A percentile compares a stretch with the other conserved stretches of the same genome.
phyloP scores from a whole-genome alignment of 176 grass and related monocot genomes.

The Avena sativa region DNA sequence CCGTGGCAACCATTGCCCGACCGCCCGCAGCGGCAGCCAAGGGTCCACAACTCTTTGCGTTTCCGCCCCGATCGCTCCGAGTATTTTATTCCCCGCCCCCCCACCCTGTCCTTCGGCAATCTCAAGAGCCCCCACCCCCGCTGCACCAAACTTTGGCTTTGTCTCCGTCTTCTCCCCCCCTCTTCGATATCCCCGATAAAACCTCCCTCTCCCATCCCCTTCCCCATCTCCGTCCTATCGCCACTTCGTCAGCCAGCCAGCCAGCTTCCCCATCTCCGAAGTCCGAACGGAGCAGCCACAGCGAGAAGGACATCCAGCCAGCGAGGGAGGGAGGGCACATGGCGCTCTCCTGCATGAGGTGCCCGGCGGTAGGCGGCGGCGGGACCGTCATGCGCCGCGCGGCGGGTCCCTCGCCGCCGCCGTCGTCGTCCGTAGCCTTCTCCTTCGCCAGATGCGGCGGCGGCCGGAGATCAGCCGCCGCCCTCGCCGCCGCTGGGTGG shows the following conservation, averaged over 20 bases:
- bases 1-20: background rate
- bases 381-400: background rate
- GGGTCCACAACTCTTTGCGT: slow-evolving; percentile 19
- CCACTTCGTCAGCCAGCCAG: background rate
- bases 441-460: slow-evolving; percentile 45
- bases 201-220: background rate
- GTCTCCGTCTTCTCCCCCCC: background rate
- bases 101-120: slow-evolving; percentile 43
- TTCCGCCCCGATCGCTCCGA: slow-evolving; percentile 17
- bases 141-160: background rate
- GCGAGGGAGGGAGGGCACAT: background rate
- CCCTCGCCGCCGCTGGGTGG: slow-evolving; percentile 33
- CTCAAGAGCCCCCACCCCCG: slow-evolving; percentile 37
- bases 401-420: background rate
- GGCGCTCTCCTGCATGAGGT: slow-evolving; percentile 58
- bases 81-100: background rate
- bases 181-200: slow-evolving; percentile 63
- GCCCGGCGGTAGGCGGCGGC: background rate
- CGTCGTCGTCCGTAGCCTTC: background rate
- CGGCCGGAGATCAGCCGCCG: slow-evolving; percentile 33
- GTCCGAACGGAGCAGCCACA: background rate
- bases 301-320: background rate
- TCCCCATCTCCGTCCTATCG: background rate
- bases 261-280: slow-evolving; percentile 7
- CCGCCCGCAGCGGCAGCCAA: slow-evolving; percentile 29